Evolutionary conservation across 2,329 filamentous ascomycete genomes (phyloP).

Genomic region (Apiospora phragmitis): DNA sequence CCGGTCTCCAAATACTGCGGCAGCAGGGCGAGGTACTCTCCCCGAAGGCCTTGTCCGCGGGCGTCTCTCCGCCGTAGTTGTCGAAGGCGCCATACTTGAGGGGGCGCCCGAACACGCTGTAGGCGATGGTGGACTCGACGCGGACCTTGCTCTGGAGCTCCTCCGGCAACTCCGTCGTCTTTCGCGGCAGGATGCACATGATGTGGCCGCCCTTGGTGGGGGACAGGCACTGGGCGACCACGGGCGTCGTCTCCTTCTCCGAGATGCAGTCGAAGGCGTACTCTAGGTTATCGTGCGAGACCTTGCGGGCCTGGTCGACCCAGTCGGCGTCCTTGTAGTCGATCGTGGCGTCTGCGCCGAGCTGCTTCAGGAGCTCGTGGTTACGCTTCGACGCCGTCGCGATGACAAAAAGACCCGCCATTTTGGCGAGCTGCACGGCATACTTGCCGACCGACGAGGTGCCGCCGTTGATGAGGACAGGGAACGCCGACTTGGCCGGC

Average conservation of each 20-base stretch:
- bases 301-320: conserved; percentile 58
- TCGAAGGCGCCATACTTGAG: conserved; percentile 26
- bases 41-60: conserved; percentile 31
- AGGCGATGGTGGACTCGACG: conserved; percentile 33
- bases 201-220: conserved; percentile 31
- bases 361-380: conserved; percentile 24
- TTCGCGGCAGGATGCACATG: conserved; percentile 25
- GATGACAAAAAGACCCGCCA: conserved; percentile 27
- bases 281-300: conserved; percentile 58
- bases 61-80: conserved; percentile 27
- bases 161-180: conserved; percentile 17
- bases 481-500: conserved; percentile 32
- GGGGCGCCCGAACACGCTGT: conserved; percentile 31
- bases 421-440: conserved; percentile 29
- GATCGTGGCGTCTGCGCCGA: conserved; percentile 28
- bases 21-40: conserved; percentile 31
- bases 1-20: conserved; percentile 27
- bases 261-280: conserved; percentile 31
- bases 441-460: conserved; percentile 28
- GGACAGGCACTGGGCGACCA: conserved; percentile 27
- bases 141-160: conserved; percentile 26
- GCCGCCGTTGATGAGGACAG: conserved; percentile 29
- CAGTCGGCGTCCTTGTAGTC: conserved; percentile 45
- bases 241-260: conserved; percentile 25
- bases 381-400: conserved; percentile 28